A percentile compares a stretch with the other conserved stretches of the same genome.
These are phyloP conservation scores for Bacterosira constricta DNA, from an alignment of 108 stramenopile species.

Conservation along the genomic window DNA sequence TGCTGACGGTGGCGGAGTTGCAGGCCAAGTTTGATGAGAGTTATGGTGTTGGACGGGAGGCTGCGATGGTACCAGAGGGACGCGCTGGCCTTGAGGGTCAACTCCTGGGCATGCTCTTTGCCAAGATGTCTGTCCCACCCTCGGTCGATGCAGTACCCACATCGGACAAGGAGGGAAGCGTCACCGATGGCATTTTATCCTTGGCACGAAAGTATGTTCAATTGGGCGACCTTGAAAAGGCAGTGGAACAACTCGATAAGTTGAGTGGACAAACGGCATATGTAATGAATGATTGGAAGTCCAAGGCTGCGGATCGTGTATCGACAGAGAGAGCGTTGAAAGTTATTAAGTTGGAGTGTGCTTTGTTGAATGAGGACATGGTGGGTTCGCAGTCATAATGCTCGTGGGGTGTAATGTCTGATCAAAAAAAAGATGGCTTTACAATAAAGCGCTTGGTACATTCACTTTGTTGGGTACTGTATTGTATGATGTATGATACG, in stretches of 20 bases:
- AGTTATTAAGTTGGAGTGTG: slow-evolving; percentile 84
- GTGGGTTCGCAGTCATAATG: slow-evolving; percentile 15
- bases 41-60: slow-evolving; percentile 62
- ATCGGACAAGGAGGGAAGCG: slow-evolving; percentile 56
- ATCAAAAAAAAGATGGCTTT: slow-evolving; percentile 7
- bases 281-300: slow-evolving; percentile 78
- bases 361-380: slow-evolving; percentile 76
- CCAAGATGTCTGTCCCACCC: slow-evolving; percentile 68
- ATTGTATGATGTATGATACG: background rate
- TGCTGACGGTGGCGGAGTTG: slow-evolving; percentile 74
- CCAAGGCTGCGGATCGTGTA: slow-evolving; percentile 66
- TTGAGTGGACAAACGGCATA: slow-evolving; percentile 78
- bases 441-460: background rate
- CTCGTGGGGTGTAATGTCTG: background rate
- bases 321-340: slow-evolving; percentile 80
- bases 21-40: slow-evolving; percentile 74
- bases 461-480: background rate
- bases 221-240: slow-evolving; percentile 75
- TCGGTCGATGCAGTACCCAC: slow-evolving; percentile 66
- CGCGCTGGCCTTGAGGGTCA: slow-evolving; percentile 72
- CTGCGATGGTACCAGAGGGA: slow-evolving; percentile 78
- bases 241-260: slow-evolving; percentile 66
- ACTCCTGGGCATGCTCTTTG: slow-evolving; percentile 76
- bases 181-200: slow-evolving; percentile 70
- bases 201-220: slow-evolving; percentile 70